Evolutionary conservation across 768 basidiomycete genomes (phyloP).

Genomic region (Chlorophyllum brunneum): DNA sequence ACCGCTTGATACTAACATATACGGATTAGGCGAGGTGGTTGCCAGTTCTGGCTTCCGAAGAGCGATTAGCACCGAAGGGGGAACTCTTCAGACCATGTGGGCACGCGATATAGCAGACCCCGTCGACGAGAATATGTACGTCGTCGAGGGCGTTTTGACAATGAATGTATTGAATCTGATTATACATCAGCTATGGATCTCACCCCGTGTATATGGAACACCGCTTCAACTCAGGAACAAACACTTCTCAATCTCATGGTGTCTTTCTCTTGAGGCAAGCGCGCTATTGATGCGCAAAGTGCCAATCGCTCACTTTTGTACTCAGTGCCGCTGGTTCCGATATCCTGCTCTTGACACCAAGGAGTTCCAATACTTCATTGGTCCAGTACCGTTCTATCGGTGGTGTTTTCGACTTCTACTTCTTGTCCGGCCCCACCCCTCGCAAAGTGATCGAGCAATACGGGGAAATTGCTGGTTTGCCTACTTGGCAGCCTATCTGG

Average conservation of each 20-base stretch:
- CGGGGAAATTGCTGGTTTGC: slow-evolving; percentile 58
- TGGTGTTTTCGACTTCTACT: slow-evolving; percentile 76
- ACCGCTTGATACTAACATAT: slow-evolving; percentile 65
- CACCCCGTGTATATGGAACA: slow-evolving; percentile 75
- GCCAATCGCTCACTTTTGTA: slow-evolving; percentile 9
- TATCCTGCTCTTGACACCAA: slow-evolving; percentile 61
- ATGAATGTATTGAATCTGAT: too few species aligned
- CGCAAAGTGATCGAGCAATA: slow-evolving; percentile 69
- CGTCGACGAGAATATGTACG: slow-evolving; percentile 62
- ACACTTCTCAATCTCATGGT: slow-evolving; percentile 62
- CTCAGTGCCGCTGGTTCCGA: slow-evolving; percentile 65
- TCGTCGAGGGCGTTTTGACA: too few species aligned
- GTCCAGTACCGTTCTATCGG: slow-evolving; percentile 74
- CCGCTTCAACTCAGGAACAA: slow-evolving; percentile 50
- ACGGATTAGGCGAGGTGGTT: slow-evolving; percentile 74
- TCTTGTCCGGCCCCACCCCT: slow-evolving; percentile 60
- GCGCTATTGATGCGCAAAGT: neutral
- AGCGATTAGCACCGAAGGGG: slow-evolving; percentile 50
- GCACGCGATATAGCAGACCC: slow-evolving; percentile 60
- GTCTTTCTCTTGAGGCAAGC: slow-evolving; percentile 67
- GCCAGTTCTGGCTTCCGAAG: slow-evolving; percentile 67
- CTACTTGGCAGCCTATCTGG: slow-evolving; percentile 72
- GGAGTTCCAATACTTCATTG: slow-evolving; percentile 48
- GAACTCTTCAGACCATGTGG: slow-evolving; percentile 69
- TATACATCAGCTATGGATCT: slow-evolving; percentile 53